phyloP scores from a whole-genome alignment of 208 protist genomes.

The Leishmania tarentolae region DNA sequence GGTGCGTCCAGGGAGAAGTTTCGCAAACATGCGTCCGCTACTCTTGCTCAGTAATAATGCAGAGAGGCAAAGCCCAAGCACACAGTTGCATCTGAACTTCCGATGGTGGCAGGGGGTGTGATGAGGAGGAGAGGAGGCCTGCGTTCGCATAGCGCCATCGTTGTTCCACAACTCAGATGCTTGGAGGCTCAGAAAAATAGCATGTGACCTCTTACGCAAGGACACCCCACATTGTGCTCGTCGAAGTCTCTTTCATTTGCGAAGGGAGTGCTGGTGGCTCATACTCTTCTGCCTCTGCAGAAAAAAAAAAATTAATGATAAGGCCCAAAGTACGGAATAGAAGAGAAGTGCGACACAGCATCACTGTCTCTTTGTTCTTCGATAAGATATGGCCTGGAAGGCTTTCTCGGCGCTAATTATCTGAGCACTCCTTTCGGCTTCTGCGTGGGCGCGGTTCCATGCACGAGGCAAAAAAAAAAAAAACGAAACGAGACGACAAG shows the following conservation, averaged over 20 bases:
- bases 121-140: neutral
- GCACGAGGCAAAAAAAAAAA: neutral
- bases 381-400: neutral
- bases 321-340: neutral
- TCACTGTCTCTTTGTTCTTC: neutral
- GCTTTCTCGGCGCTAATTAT: neutral
- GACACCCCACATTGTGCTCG: too few species aligned
- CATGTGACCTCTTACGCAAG: too few species aligned
- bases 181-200: neutral
- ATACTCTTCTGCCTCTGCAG: neutral
- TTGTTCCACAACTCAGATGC: neutral
- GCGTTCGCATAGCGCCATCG: neutral
- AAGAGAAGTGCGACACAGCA: neutral
- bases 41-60: neutral
- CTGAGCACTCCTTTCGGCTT: neutral
- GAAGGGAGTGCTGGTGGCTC: neutral
- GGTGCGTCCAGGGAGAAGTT: neutral
- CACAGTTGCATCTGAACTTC: neutral
- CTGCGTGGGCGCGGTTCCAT: neutral
- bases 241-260: neutral
- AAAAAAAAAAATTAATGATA: too few species aligned
- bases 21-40: neutral
- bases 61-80: neutral
- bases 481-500: neutral
- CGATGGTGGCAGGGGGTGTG: neutral